Evolutionary conservation across 2,329 filamentous ascomycete genomes (phyloP).

Genomic region (Clonostachys chloroleuca): DNA sequence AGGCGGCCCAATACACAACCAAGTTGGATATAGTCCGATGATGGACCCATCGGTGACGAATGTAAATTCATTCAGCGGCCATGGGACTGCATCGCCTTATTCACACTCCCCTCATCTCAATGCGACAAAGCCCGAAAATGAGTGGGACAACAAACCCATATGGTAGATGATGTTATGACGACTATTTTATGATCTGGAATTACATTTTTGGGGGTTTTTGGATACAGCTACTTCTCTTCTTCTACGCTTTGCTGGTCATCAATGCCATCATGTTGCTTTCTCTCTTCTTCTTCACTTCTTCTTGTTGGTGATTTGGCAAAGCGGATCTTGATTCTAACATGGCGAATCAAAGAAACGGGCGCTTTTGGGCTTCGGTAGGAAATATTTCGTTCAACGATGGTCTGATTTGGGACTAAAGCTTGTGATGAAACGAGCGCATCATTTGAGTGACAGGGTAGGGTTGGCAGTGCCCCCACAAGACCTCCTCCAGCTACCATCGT

Average conservation of each 20-base stretch:
- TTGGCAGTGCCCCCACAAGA: too few relatives aligned
- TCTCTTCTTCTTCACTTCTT: slow-evolving; percentile 5
- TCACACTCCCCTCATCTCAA: slow-evolving; percentile 24
- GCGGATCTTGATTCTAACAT: background rate
- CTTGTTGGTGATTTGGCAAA: slow-evolving; percentile 3
- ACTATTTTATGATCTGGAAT: too few relatives aligned
- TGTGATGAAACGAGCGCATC: background rate
- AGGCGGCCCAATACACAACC: slow-evolving; percentile 13
- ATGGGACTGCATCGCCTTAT: slow-evolving; percentile 26
- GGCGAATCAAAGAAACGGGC: background rate
- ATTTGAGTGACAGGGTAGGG: too few relatives aligned
- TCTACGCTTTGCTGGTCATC: slow-evolving; percentile 7
- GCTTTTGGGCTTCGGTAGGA: background rate
- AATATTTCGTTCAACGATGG: background rate
- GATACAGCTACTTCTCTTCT: slow-evolving; percentile 8
- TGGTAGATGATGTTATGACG: too few relatives aligned
- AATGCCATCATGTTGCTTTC: slow-evolving; percentile 1
- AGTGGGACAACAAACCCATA: slow-evolving; percentile 10
- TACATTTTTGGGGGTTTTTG: slow-evolving; percentile 4
- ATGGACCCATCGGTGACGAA: slow-evolving; percentile 22
- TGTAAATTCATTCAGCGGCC: slow-evolving; percentile 27
- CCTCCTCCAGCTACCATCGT: too few relatives aligned
- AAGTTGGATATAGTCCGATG: slow-evolving; percentile 21
- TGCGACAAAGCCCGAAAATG: slow-evolving; percentile 9
- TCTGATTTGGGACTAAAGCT: background rate